Evolutionary conservation across 495 filamentous ascomycete species (phyloP).

Genomic region (Lasiosphaeris hirsuta): DNA sequence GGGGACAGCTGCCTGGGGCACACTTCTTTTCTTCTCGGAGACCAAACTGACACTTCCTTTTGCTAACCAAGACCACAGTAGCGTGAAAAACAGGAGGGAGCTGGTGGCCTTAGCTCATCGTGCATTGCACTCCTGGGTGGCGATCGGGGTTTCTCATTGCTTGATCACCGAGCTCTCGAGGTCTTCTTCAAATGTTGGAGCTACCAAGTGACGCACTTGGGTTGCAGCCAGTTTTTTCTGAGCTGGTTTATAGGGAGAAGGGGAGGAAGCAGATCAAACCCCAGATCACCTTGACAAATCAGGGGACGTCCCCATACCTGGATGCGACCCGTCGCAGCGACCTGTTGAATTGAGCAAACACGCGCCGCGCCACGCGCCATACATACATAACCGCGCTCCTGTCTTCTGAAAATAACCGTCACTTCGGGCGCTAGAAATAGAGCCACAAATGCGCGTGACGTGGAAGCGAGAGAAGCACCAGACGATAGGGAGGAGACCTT

Average conservation of each 20-base stretch:
- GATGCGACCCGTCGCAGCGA: conserved; percentile 2
- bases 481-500: no score
- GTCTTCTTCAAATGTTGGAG: background rate
- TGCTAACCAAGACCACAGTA: background rate
- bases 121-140: background rate
- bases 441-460: background rate
- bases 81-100: background rate
- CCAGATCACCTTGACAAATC: conserved; percentile 11
- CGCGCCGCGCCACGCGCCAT: background rate
- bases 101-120: background rate
- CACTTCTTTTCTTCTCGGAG: background rate
- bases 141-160: conserved; percentile 13
- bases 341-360: background rate
- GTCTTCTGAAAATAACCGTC: no score
- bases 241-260: background rate
- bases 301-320: conserved; percentile 3
- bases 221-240: background rate
- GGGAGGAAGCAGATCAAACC: conserved; percentile 7
- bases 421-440: background rate
- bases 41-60: background rate
- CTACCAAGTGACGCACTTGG: conserved; percentile 1
- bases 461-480: no score
- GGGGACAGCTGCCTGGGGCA: background rate
- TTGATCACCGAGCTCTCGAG: conserved; percentile 10
- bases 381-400: no score